A percentile compares a stretch with the other conserved stretches of the same genome.
Conservation (phyloP, 768 basidiomycete species). For the Serendipita sp. region DNA sequence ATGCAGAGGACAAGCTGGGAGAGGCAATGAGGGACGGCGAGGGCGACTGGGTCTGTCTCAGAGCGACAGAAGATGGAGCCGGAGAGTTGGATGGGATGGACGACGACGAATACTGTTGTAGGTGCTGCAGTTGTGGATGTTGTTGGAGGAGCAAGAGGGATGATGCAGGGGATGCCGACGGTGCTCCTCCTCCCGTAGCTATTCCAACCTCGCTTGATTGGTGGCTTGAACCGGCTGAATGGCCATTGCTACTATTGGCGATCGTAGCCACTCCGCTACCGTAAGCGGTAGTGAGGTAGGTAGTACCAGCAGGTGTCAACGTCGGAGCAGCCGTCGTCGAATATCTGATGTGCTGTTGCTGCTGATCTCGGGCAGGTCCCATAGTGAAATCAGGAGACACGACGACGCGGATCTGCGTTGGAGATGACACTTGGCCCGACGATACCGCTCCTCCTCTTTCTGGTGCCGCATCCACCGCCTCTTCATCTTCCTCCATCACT, state of each 20-base stretch:
- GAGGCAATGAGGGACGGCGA: background rate
- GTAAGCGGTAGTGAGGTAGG: too few species aligned
- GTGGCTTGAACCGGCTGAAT: too few species aligned
- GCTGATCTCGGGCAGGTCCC: background rate
- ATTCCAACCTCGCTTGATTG: too few species aligned
- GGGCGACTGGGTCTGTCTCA: background rate
- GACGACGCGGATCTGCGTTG: background rate
- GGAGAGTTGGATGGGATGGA: background rate
- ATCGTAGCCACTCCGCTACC: too few species aligned
- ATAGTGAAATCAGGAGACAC: background rate
- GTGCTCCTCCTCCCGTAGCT: too few species aligned
- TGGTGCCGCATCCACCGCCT: background rate
- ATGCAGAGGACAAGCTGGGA: background rate
- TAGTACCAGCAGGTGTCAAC: too few species aligned
- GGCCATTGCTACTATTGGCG: too few species aligned
- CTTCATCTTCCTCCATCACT: constrained; percentile 1
- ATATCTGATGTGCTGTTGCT: background rate
- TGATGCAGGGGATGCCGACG: too few species aligned
- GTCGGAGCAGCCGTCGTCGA: too few species aligned
- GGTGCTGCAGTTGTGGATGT: background rate
- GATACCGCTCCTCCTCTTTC: background rate
- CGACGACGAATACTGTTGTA: background rate
- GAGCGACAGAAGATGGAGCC: background rate
- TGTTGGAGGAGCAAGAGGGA: background rate
- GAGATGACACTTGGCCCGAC: background rate